Percentiles rank a stretch among this genome's conserved stretches.
phyloP scores from a whole-genome alignment of 768 basidiomycete genomes.

The Gyrodon lividus region DNA sequence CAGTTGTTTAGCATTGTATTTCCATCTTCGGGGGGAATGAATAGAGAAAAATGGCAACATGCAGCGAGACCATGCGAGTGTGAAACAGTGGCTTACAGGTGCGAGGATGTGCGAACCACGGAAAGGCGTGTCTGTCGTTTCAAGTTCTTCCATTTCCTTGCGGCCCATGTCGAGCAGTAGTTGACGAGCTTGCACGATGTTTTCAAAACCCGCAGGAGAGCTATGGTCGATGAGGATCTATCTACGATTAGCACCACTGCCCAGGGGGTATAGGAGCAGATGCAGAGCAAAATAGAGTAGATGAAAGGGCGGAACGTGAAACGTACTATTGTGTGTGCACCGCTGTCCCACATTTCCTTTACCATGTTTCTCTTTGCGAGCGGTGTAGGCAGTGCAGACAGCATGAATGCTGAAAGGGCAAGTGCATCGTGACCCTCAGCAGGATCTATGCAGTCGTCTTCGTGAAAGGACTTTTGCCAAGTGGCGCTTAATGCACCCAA shows the following conservation, averaged over 20 bases:
- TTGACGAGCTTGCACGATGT: constrained; percentile 75
- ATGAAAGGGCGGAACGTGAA: not conserved
- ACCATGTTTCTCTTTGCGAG: constrained; percentile 64
- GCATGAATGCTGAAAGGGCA: constrained; percentile 82
- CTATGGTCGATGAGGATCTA: constrained; percentile 88
- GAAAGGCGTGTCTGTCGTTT: constrained; percentile 33
- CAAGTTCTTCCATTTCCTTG: constrained; percentile 53
- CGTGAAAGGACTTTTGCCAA: constrained; percentile 60
- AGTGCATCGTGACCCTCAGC: constrained; percentile 51
- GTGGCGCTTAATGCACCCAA: constrained; percentile 43
- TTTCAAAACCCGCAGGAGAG: constrained; percentile 70
- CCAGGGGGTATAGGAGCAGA: too few species aligned
- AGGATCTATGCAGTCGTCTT: constrained; percentile 42
- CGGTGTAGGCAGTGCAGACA: constrained; percentile 68
- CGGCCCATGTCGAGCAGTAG: constrained; percentile 63
- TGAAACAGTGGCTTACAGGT: constrained; percentile 57
- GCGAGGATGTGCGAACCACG: constrained; percentile 82
- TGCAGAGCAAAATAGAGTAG: not conserved
- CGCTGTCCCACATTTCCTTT: constrained; percentile 89
- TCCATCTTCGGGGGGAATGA: constrained; percentile 19
- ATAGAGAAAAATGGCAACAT: not conserved
- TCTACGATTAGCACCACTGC: constrained; percentile 12
- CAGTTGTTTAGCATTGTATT: constrained; percentile 2
- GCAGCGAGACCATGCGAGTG: not conserved
- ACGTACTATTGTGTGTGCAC: constrained; percentile 75